Base-by-base conservation (phyloP, 2,329 filamentous ascomycete genomes). In the Aspergillus arachidicola region DNA sequence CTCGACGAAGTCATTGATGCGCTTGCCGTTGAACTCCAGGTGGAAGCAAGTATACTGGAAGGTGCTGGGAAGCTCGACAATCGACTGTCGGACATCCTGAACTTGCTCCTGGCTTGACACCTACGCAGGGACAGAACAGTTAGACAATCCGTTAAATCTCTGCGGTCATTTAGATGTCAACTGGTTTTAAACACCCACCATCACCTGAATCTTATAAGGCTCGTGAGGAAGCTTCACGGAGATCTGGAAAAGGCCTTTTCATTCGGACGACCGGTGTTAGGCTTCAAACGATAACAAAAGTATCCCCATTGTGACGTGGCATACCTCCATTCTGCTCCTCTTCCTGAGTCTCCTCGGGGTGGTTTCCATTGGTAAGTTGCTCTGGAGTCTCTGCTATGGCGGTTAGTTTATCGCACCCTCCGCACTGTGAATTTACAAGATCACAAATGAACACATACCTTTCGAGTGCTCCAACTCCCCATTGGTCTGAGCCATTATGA, bases 21-120 rank as follows among this genome's bases (percentile, higher is more conserved):
- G 91, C 79, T 91, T 84, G 70, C 93, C 92, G 64, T 92, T 89
- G 81, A 94, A 89, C 81, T 98, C 94, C 72, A 99, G 89, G 81
- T 99, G 95, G 83, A 99, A 99, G 84, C 95, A 99, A 59, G 95
- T 96, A 83, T 97, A 97, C 80, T 96, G 93, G 82, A 97, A 95
- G 58, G 94, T 96, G 64, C 90, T 86, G 6, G 95, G 95, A 57
- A 93, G 86, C 80, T 99, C 95, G 81, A 97, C 93, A 76, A 99
- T 91, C 66, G 94, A 94, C 81, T 98, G 95, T 69, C 95, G 92
- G 72, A 99, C 89, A 83, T 99, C 95, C 80, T 98, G 95, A 65
- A 98, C 90, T 79, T 97, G 94, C 81, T 99, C 96, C 84, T 97
- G 91, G 69, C 90, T 90, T 48, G 93, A 94, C 61, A 96, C 91